A percentile compares a stretch with the other conserved stretches of the same genome.
phyloP scores from a whole-genome alignment of 176 grass and related monocot genomes.

The Cocos nucifera region DNA sequence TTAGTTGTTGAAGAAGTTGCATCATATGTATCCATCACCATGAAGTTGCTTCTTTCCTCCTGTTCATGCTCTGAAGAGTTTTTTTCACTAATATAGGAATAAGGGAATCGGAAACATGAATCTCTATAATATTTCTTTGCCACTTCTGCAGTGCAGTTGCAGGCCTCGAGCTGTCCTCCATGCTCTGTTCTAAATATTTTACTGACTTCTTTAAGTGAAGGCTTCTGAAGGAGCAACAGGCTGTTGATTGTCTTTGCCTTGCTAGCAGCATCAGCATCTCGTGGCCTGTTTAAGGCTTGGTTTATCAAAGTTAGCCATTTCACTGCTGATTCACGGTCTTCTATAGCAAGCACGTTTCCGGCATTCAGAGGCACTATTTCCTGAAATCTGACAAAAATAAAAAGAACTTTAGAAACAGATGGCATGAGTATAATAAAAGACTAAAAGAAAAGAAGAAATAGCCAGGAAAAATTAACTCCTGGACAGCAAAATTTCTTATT shows the following conservation, averaged over 20 bases:
- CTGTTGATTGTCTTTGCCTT: conserved; percentile 46
- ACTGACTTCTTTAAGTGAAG: conserved; percentile 34
- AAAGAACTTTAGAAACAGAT: no score
- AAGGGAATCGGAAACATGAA: conserved; percentile 50
- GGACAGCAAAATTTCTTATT: no score
- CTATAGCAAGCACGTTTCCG: conserved; percentile 78
- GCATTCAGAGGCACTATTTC: conserved; percentile 98
- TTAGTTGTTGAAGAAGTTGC: conserved; percentile 8
- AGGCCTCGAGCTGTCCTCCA: conserved; percentile 45
- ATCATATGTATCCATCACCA: conserved; percentile 26
- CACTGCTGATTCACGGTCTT: conserved; percentile 73
- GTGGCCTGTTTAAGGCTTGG: conserved; percentile 34
- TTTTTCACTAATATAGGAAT: conserved; percentile 41
- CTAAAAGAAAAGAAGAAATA: no score
- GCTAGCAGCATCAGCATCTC: conserved; percentile 27
- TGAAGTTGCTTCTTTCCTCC: conserved; percentile 25
- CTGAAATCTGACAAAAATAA: conserved; percentile 48
- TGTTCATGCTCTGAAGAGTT: conserved; percentile 56
- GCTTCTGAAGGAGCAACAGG: conserved; percentile 38
- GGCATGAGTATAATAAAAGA: no score
- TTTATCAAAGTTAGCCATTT: conserved; percentile 79
- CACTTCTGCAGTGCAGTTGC: conserved; percentile 47
- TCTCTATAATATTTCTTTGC: conserved; percentile 13
- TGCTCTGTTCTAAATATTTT: conserved; percentile 47
- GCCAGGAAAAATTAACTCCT: no score